Conservation (phyloP, 768 basidiomycete genomes). For the Phylloporus arenicola region DNA sequence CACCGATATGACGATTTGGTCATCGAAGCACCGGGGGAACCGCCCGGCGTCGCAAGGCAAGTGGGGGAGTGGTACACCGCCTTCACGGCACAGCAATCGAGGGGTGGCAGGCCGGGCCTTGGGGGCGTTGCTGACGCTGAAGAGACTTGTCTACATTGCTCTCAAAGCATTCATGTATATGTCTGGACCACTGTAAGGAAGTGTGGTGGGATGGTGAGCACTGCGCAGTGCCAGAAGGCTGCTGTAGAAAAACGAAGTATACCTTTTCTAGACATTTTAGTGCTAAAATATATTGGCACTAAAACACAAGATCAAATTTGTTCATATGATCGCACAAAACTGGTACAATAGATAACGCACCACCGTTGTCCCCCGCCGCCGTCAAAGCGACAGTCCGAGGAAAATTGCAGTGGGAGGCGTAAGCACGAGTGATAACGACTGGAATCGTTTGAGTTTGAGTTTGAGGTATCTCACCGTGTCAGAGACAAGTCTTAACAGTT, state of each 20-base stretch:
- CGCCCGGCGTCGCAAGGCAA: background rate
- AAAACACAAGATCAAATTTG: conserved; percentile 3
- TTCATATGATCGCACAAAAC: conserved; percentile 5
- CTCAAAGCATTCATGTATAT: background rate
- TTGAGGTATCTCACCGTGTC: too few species aligned
- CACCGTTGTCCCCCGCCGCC: background rate
- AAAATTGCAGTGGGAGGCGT: background rate
- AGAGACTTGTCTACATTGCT: too few species aligned
- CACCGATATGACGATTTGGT: background rate
- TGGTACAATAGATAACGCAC: background rate
- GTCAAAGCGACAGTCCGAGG: background rate
- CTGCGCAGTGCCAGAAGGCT: background rate
- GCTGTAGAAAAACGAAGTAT: conserved; percentile 16
- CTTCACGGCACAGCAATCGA: conserved; percentile 19
- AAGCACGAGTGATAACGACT: background rate
- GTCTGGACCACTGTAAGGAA: background rate
- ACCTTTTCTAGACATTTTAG: conserved; percentile 20
- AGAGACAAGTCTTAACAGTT: too few species aligned
- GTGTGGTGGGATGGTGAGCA: background rate
- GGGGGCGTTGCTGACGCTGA: conserved; percentile 1
- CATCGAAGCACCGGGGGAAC: background rate
- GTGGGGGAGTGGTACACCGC: conserved; percentile 18
- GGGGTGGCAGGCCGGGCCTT: background rate
- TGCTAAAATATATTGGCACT: background rate
- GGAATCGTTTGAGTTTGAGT: too few species aligned